These are phyloP conservation scores for Pyricularia sp. DNA, from an alignment of 2,329 filamentous ascomycete species.

Conservation along the genomic window DNA sequence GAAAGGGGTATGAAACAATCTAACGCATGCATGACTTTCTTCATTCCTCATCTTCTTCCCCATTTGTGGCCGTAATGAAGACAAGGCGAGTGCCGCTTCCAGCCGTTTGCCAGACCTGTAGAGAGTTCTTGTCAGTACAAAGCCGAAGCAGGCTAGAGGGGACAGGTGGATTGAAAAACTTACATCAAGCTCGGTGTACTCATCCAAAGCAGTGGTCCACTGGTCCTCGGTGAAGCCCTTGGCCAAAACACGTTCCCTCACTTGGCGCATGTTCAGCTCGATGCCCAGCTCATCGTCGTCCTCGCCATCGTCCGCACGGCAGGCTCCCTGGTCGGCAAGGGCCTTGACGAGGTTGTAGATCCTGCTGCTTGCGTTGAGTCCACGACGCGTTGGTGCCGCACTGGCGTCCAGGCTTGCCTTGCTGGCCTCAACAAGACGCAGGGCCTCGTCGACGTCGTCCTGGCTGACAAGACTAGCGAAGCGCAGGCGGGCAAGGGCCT, in stretches of 20 bases:
- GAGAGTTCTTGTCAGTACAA: slow-evolving; percentile 18
- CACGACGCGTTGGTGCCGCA: slow-evolving; percentile 40
- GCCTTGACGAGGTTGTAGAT: slow-evolving; percentile 92
- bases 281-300: slow-evolving; percentile 38
- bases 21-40: neutral
- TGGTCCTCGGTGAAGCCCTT: slow-evolving; percentile 97
- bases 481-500: slow-evolving; percentile 81
- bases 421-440: slow-evolving; percentile 82
- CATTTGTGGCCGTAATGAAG: slow-evolving; percentile 51
- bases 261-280: slow-evolving; percentile 76
- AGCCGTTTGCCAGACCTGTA: slow-evolving; percentile 65
- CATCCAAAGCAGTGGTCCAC: slow-evolving; percentile 72
- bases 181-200: slow-evolving; percentile 81
- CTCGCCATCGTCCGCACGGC: slow-evolving; percentile 55
- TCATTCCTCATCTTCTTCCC: slow-evolving; percentile 29
- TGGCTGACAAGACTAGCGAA: slow-evolving; percentile 76
- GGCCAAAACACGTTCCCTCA: slow-evolving; percentile 81
- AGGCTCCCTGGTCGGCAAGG: slow-evolving; percentile 75
- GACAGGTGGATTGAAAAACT: slow-evolving; percentile 30
- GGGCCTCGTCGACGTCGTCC: slow-evolving; percentile 90
- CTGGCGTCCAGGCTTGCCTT: slow-evolving; percentile 70
- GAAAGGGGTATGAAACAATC: neutral
- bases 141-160: neutral
- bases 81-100: slow-evolving; percentile 57
- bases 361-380: slow-evolving; percentile 70